These are phyloP conservation scores for Gloeophyllum trabeum DNA, from an alignment of 768 basidiomycete genomes.

Conservation along the genomic window DNA sequence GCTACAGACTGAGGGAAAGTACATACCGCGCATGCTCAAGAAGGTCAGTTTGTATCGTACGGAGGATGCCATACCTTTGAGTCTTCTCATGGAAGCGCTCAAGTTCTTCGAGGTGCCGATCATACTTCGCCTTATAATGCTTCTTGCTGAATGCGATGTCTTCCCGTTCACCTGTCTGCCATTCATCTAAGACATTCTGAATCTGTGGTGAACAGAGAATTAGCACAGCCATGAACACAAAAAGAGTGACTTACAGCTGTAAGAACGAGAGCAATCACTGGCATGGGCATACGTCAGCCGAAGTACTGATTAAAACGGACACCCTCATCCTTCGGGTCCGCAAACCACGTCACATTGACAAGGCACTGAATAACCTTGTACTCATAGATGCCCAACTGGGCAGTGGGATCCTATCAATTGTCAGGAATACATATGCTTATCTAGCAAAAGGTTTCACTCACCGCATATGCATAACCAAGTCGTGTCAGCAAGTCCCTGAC, in stretches of 20 bases:
- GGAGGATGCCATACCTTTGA: background rate
- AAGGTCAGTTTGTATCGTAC: background rate
- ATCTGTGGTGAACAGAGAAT: background rate
- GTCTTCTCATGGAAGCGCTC: background rate
- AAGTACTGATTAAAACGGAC: conserved; percentile 12
- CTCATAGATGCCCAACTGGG: conserved; percentile 14
- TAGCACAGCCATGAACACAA: background rate
- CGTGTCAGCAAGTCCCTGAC: no score
- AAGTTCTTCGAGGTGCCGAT: background rate
- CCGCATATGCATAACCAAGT: no score
- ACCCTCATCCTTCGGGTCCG: conserved; percentile 15
- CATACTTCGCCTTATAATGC: background rate
- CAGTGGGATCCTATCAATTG: background rate
- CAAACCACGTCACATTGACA: conserved; percentile 16
- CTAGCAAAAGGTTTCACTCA: background rate
- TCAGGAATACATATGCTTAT: background rate
- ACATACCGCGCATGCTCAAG: background rate
- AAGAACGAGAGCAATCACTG: background rate
- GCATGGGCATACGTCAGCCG: conserved; percentile 7
- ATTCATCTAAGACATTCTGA: background rate
- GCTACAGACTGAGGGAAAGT: background rate
- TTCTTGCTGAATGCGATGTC: background rate
- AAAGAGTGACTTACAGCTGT: conserved; percentile 1
- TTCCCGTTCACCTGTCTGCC: background rate
- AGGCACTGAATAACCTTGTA: conserved; percentile 13